Percentiles rank a stretch among this genome's conserved stretches.
phyloP scores from a whole-genome alignment of 345 rosid species.

The Arabidopsis arenosa region DNA sequence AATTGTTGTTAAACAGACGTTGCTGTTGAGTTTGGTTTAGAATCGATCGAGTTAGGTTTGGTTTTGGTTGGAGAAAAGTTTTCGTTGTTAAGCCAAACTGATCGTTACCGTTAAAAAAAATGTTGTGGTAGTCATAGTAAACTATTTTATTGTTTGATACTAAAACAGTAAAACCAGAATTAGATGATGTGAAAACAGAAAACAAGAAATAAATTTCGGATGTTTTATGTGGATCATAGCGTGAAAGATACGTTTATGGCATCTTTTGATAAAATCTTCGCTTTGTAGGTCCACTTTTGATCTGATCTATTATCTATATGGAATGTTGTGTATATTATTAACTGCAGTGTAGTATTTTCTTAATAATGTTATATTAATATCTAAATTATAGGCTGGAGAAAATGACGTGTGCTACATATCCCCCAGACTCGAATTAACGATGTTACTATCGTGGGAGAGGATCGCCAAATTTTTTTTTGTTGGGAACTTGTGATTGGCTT shows the following conservation, averaged over 20 bases:
- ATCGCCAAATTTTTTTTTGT: no score
- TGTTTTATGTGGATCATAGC: slow-evolving; percentile 29
- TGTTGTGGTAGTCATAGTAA: no score
- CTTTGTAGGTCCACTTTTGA: slow-evolving; percentile 31
- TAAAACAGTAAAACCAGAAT: no score
- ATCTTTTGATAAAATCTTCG: slow-evolving; percentile 23
- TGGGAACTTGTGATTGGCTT: neutral
- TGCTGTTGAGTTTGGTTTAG: neutral
- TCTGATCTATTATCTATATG: slow-evolving; percentile 31
- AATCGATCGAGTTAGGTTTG: neutral
- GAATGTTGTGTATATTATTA: slow-evolving; percentile 22
- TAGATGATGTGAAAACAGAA: no score
- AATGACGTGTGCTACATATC: slow-evolving; percentile 34
- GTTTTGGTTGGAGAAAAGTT: neutral
- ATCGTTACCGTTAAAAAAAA: no score
- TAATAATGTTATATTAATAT: neutral
- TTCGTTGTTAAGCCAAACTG: no score
- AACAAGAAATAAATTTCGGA: neutral
- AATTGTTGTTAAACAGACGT: no score
- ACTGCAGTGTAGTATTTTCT: neutral
- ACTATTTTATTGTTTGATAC: no score
- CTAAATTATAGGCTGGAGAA: slow-evolving; percentile 23
- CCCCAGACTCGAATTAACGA: slow-evolving; percentile 14
- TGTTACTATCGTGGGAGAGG: neutral
- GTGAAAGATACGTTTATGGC: slow-evolving; percentile 35